These are phyloP conservation scores for Climacium dendroides DNA, from an alignment of 225 moss, liverwort and hornwort genomes.

Conservation along the genomic window DNA sequence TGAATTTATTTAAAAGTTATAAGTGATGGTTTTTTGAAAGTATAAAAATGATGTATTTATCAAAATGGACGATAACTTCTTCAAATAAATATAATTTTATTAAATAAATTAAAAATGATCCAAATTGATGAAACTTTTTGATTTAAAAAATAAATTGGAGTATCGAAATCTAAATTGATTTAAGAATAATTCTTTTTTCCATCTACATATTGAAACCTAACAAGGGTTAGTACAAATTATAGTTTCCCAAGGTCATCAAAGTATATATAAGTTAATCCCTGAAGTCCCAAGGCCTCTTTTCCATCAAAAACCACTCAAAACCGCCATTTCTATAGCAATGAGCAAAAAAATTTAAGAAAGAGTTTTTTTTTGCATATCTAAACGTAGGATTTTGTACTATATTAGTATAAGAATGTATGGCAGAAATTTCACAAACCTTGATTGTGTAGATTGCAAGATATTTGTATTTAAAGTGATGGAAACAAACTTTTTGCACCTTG, in stretches of 20 bases:
- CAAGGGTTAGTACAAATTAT: not conserved
- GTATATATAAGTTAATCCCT: not conserved
- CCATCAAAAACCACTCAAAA: too few species aligned
- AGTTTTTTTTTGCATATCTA: too few species aligned
- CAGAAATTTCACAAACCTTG: too few species aligned
- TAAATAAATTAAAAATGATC: not conserved
- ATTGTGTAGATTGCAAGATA: too few species aligned
- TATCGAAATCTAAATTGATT: not conserved
- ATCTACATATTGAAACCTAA: not conserved
- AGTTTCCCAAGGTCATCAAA: accelerated
- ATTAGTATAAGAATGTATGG: too few species aligned
- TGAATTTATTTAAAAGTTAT: not conserved
- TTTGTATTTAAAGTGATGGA: too few species aligned
- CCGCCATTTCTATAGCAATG: too few species aligned
- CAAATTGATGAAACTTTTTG: not conserved
- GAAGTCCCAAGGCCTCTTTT: too few species aligned
- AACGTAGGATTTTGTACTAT: too few species aligned
- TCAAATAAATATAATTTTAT: not conserved
- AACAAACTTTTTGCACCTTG: too few species aligned
- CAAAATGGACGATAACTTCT: not conserved
- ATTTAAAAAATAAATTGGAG: not conserved
- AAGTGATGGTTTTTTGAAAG: not conserved
- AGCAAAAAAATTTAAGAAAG: too few species aligned
- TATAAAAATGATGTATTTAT: not conserved
- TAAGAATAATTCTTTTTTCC: not conserved